Evolutionary conservation across 208 protist genomes (phyloP).

Genomic region (Trypanosomatidae sp.): DNA sequence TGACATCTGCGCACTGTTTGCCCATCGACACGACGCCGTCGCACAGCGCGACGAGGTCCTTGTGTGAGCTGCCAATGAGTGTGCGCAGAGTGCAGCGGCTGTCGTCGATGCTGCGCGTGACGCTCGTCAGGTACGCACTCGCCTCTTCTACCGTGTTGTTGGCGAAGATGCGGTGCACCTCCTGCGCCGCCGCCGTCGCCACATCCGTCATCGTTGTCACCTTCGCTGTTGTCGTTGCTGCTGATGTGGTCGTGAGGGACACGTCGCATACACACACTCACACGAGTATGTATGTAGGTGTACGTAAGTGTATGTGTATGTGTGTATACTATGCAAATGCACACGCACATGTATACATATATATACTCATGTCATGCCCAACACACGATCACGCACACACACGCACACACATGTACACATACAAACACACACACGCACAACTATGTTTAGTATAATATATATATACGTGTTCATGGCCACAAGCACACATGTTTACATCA

Average conservation of each 20-base stretch:
- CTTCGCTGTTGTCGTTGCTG: constrained; percentile 3
- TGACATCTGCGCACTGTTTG: constrained; percentile 20
- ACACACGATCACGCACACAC: no score
- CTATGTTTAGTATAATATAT: no score
- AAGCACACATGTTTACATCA: no score
- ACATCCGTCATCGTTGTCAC: neutral
- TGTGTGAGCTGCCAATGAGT: constrained; percentile 39
- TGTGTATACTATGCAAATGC: no score
- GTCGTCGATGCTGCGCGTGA: constrained; percentile 37
- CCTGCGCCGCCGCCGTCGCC: constrained; percentile 32
- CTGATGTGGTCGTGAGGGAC: neutral
- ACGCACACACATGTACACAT: no score
- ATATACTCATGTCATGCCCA: no score
- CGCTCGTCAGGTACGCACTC: constrained; percentile 28
- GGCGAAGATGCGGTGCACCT: constrained; percentile 40
- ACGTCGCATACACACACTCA: no score
- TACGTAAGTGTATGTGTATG: no score
- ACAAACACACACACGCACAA: no score
- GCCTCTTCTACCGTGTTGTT: constrained; percentile 41
- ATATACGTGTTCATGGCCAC: no score
- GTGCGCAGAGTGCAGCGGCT: constrained; percentile 23
- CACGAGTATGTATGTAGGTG: no score
- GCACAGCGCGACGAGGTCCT: constrained; percentile 36
- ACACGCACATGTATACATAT: no score
- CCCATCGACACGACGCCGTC: constrained; percentile 43